These are phyloP conservation scores for Lyophyllum atratum DNA, from an alignment of 768 basidiomycete genomes.

Conservation along the genomic window DNA sequence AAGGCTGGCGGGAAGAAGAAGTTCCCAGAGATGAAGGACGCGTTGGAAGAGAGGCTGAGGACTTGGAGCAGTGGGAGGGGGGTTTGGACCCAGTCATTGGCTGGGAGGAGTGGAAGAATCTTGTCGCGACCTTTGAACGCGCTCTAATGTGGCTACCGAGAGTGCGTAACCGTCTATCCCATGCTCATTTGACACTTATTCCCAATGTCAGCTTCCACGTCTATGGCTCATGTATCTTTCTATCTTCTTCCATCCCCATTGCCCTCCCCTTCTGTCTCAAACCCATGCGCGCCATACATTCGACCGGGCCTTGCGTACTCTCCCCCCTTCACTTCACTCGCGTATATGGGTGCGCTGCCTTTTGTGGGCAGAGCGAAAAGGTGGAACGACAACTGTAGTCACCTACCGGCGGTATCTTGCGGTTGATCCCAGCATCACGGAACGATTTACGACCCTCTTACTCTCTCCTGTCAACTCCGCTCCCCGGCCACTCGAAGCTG, in stretches of 20 bases:
- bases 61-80: constrained; percentile 82
- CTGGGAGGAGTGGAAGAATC: constrained; percentile 92
- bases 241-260: constrained; percentile 85
- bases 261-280: constrained; percentile 80
- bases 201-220: constrained; percentile 70
- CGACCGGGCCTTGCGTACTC: constrained; percentile 90
- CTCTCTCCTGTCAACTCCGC: constrained; percentile 55
- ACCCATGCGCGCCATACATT: constrained; percentile 94
- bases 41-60: constrained; percentile 80
- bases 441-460: constrained; percentile 72
- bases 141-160: constrained; percentile 94
- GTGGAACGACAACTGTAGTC: constrained; percentile 74
- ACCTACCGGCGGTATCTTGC: constrained; percentile 90
- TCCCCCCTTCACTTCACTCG: constrained; percentile 89
- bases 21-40: constrained; percentile 88
- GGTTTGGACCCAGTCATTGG: constrained; percentile 89
- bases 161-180: constrained; percentile 43
- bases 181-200: constrained; percentile 1
- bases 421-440: constrained; percentile 79
- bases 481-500: constrained; percentile 88
- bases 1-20: constrained; percentile 88
- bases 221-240: constrained; percentile 94
- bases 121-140: constrained; percentile 88
- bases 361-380: constrained; percentile 84
- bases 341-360: constrained; percentile 94